A percentile compares a stretch with the other conserved stretches of the same genome.
These are phyloP conservation scores for Cercophora sp. DNA, from an alignment of 495 filamentous ascomycete species.

Conservation along the genomic window DNA sequence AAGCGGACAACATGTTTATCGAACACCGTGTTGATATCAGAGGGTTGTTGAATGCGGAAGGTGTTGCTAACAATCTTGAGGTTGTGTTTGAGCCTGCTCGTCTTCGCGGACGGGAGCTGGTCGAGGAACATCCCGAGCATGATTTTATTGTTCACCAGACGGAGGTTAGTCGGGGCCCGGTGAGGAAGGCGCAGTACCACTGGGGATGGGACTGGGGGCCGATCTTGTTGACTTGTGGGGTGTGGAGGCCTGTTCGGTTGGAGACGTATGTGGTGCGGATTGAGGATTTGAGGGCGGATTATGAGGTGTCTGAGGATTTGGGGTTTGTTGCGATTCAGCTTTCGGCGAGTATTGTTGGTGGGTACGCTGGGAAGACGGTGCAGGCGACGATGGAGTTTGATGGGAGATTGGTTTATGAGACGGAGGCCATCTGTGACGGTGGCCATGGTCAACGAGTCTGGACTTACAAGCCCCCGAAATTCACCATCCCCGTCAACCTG, in stretches of 20 bases:
- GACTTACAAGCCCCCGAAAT: background rate
- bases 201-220: conserved; percentile 83
- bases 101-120: conserved; percentile 34
- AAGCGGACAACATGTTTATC: conserved; percentile 66
- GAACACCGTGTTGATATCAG: conserved; percentile 42
- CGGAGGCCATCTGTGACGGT: background rate
- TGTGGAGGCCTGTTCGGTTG: conserved; percentile 65
- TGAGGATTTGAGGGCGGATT: conserved; percentile 50
- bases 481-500: conserved; percentile 31
- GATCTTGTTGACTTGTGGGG: conserved; percentile 64
- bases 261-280: conserved; percentile 59
- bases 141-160: conserved; percentile 46
- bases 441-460: background rate
- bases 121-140: conserved; percentile 41
- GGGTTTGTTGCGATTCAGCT: conserved; percentile 43
- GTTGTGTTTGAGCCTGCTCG: conserved; percentile 45
- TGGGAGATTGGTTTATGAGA: background rate
- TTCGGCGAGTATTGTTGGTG: conserved; percentile 10
- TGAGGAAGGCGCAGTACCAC: conserved; percentile 46
- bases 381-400: background rate
- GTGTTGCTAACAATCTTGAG: conserved; percentile 18
- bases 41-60: conserved; percentile 13
- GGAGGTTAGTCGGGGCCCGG: conserved; percentile 38
- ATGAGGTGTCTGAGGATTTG: conserved; percentile 31
- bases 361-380: background rate